Base-by-base conservation (phyloP, 2,329 filamentous ascomycete genomes). In the Fusarium sp. region DNA sequence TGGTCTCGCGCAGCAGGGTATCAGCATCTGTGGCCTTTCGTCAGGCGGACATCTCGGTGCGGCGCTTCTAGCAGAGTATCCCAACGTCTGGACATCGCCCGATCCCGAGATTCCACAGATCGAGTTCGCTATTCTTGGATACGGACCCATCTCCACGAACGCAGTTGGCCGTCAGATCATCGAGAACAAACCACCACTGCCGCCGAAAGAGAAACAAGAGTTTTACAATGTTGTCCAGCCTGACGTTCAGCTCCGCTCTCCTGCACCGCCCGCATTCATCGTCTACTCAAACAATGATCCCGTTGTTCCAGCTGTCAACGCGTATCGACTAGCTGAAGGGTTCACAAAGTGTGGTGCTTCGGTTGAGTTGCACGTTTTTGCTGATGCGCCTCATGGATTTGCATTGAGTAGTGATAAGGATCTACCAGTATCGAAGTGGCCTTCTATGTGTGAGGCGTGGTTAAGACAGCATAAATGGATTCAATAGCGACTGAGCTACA, bases 261-360 rank as follows among this genome's bases (percentile, higher is more conserved):
- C 60, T 0, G 47, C 71, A 0, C 72, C 72, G 4, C 71, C 70
- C 0, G 43, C 48, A 0, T 74, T 74, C 18, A 73, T 74, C 4
- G 68, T 74, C 0, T 74, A 74, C 12, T 74, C 72, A 2, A 72
- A 74, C 11, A 74, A 73, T 2, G 72, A 74, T 3, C 72, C 72
- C 0, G 55, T 74, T 3, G 72, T 74, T 0, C 72, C 72, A 0
- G 70, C 67, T 1, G 16, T 63, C 9, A 74, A 74, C 6, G 72
- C 72, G 0, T 74, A 74, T 32, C 72, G 72, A 1, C 42, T 74
- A 0, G 68, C 72, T 0, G 66, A 73, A 20, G 72, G 63, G 0
- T 43, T 74, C 2, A 72, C 72, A 0, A 61, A 61, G 3, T 27
- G 7, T 0, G 59, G 68, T 5, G 51, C 70, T 12, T 46, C 72